Base-by-base conservation (phyloP, 176 grass and related monocot species). In the sorghum (Sorghum bicolor) region DNA sequence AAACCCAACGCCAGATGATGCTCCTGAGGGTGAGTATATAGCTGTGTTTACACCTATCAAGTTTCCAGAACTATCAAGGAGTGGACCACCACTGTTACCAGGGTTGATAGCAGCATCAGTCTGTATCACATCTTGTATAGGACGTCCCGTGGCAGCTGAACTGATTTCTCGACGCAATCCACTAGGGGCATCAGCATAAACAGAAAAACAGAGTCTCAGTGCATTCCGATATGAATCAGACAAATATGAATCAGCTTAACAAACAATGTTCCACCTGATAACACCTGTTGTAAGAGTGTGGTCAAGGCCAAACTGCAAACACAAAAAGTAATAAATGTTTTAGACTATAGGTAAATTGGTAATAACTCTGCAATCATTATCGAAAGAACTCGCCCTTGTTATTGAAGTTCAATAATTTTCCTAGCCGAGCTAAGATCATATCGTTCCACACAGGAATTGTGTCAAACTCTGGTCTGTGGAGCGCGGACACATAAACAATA, bases 121-220 rank as follows among this genome's bases (percentile, higher is more conserved):
- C 82, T 99, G 96, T 86, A 99, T 99, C 29, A 99, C 96, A 83
- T 99, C 96, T 80, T 99, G 96, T 92, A 99, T 99, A 86, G 96
- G 96, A n/a, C 96, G 89, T 74, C 96, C 96, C 13, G 96, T 96
- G 81, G 96, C 96, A 72, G 96, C 96, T 73, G 96, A 99, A 88
- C 93, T 99, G 79, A 99, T 99, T 88, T 99, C 96, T 92, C 96
- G 92, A 32, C 93, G 91, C 74, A 99, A 29, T 67, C 96, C 96
- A 91, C 96, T 99, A 44, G 1, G n/a, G 15, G 61, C 29, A 29
- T 61, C 20, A 68, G 40, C 34, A 64, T 30, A 67, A 33, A 80
- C 20, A 47, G 32, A 2, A 76, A 86, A 31, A 64, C 0, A 87
- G 52, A 30, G 29, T 79, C 16, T 78, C 67, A 82, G 64, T 76